Evolutionary conservation across 2,329 filamentous ascomycete genomes (phyloP), one percentile per base, ranked within the genome.

Genomic region (Trichoderma sp.): DNA sequence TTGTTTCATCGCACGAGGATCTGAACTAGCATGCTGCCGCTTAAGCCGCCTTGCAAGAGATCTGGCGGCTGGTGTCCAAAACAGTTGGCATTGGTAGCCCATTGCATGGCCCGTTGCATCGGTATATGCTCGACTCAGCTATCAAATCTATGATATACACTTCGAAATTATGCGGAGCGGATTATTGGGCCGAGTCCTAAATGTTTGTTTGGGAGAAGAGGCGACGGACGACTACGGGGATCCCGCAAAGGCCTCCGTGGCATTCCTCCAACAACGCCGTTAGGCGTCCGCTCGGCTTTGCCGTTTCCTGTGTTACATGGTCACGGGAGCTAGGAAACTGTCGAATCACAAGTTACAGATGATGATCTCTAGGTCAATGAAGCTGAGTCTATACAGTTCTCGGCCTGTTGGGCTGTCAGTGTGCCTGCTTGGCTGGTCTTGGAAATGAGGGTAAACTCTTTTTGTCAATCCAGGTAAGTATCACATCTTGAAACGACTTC

Each of bases 1-100:
- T 31, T 29, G 73, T 72, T 72, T 74, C 62, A 64, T 62, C 65
- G 53, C 72, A 63, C 60, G 63, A 69, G 69, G 69, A 76, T 59
- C 56, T 75, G 65, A 38, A 56, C 65, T 59, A 75, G 59, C 33
- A 69, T 38, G 38, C 56, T 66, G 38, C 60, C 60, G 29, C 68
- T 63, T 45, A 62, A 64, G 68, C 59, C 67, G 62, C 69, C 60
- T 27, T 50, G 74, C 33, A 35, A 73, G 12, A 69, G 24, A 63
- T 59, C 53, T 53, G 38, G 59, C 45, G 73, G 73, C 29, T 64
- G 73, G 16, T 2, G 64, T 38, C 9, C 29, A n/a, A 12, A 35
- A 24, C 14, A 18, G 69, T 21, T 56, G 16, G 45, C 18, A 45
- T 29, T 14, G 6, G 6, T 27, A 53, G 27, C 9, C 41, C 11